These are phyloP conservation scores for Lipomyces sp. DNA, from an alignment of 805 yeast genomes.

Conservation along the genomic window DNA sequence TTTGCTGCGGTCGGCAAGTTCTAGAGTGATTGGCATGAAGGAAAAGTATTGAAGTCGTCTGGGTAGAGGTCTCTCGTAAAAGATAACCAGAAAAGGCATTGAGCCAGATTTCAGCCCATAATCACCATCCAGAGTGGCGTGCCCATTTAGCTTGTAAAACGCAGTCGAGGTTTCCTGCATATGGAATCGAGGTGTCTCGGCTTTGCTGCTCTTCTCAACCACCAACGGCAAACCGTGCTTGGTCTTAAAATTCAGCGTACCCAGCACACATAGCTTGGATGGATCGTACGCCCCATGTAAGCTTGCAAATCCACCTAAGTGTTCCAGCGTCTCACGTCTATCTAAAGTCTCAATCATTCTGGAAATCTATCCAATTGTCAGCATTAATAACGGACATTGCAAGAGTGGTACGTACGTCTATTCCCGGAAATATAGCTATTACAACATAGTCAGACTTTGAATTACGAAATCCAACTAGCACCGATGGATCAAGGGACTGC, in stretches of 20 bases:
- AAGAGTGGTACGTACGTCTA: neutral
- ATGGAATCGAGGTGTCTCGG: constrained; percentile 8
- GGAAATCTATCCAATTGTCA: neutral
- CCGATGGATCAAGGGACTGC: constrained; percentile 14
- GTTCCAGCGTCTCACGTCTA: constrained; percentile 1
- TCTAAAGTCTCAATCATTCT: constrained; percentile 1
- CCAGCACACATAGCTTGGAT: constrained; percentile 28
- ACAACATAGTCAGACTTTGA: constrained; percentile 36
- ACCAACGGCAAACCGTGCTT: constrained; percentile 18
- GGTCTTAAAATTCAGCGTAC: constrained; percentile 18
- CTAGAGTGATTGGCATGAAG: constrained; percentile 69
- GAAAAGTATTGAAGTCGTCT: constrained; percentile 77
- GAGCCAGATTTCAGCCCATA: neutral
- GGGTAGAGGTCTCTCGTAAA: constrained; percentile 75
- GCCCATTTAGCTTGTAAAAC: neutral
- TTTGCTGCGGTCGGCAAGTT: constrained; percentile 48
- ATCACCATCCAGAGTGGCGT: neutral
- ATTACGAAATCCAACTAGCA: constrained; percentile 38
- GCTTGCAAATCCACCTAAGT: constrained; percentile 8
- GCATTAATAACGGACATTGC: neutral
- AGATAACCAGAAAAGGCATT: constrained; percentile 46
- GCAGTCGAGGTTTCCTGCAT: neutral
- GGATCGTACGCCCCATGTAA: constrained; percentile 12
- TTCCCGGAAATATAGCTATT: constrained; percentile 8
- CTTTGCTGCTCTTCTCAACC: neutral